A percentile compares a stretch with the other conserved stretches of the same genome.
Evolutionary conservation across 345 rosid genomes (phyloP).

Genomic region (Brassica incana): DNA sequence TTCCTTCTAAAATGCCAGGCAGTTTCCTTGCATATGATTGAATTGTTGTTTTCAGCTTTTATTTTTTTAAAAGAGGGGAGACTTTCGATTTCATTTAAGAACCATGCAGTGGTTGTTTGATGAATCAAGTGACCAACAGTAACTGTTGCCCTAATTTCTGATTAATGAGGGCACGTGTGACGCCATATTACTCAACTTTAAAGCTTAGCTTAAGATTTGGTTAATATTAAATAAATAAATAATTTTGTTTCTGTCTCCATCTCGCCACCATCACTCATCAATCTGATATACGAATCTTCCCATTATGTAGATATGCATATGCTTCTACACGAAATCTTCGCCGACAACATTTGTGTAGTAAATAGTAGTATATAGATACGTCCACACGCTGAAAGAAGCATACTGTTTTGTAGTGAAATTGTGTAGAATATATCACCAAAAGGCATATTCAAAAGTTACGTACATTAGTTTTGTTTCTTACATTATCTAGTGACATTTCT

Average conservation of each 20-base stretch:
- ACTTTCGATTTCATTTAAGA: background rate
- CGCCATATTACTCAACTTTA: slow-evolving; percentile 15
- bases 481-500: slow-evolving; percentile 24
- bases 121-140: slow-evolving; percentile 28
- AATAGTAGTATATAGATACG: slow-evolving; percentile 16
- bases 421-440: background rate
- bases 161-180: slow-evolving; percentile 41
- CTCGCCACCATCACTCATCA: slow-evolving; percentile 40
- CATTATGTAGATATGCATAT: background rate
- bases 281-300: slow-evolving; percentile 17
- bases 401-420: slow-evolving; percentile 2
- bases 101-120: slow-evolving; percentile 30
- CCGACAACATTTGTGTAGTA: slow-evolving; percentile 32
- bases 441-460: slow-evolving; percentile 9
- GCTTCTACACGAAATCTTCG: slow-evolving; percentile 26
- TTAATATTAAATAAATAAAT: background rate
- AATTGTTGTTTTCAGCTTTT: background rate
- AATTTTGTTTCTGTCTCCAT: slow-evolving; percentile 36
- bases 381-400: slow-evolving; percentile 17
- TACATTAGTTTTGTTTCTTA: slow-evolving; percentile 23
- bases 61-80: background rate
- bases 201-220: background rate
- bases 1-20: background rate
- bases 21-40: background rate
- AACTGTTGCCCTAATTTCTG: slow-evolving; percentile 31